phyloP scores from a whole-genome alignment of 176 grass and related monocot genomes.

The Ananas comosus region DNA sequence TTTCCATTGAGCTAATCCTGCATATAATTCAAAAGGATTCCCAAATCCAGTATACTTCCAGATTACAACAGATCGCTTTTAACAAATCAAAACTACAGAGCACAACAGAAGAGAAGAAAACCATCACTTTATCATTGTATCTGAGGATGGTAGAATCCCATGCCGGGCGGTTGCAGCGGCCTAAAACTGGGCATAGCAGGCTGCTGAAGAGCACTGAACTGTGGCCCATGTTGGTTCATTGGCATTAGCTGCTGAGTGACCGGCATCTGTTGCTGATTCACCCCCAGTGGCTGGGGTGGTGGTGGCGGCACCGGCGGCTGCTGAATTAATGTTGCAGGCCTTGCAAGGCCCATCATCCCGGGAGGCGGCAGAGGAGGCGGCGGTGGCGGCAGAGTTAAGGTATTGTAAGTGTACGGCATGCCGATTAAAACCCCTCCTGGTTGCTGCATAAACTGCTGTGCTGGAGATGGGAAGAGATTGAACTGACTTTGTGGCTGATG shows the following conservation, averaged over 20 bases:
- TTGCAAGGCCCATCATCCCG: constrained; percentile 51
- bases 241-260: constrained; percentile 22
- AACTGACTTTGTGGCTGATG: constrained; percentile 66
- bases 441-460: constrained; percentile 57
- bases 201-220: constrained; percentile 49
- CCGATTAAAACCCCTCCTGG: constrained; percentile 54
- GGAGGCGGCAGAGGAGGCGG: constrained; percentile 14
- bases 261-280: constrained; percentile 56
- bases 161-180: constrained; percentile 64
- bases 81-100: constrained; percentile 11
- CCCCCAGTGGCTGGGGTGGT: constrained; percentile 8
- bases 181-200: constrained; percentile 44
- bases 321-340: constrained; percentile 32
- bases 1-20: neutral
- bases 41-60: neutral
- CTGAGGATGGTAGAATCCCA: constrained; percentile 70
- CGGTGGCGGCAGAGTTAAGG: constrained; percentile 22
- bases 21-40: neutral
- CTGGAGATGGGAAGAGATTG: constrained; percentile 41
- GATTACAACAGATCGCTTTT: neutral
- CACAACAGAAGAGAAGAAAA: constrained; percentile 19
- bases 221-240: constrained; percentile 32
- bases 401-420: constrained; percentile 50
- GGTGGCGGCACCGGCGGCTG: constrained; percentile 33
- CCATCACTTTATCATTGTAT: constrained; percentile 51